phyloP scores from a whole-genome alignment of 1,284 basidiomycete genomes.

The Takashimella tepidaria region DNA sequence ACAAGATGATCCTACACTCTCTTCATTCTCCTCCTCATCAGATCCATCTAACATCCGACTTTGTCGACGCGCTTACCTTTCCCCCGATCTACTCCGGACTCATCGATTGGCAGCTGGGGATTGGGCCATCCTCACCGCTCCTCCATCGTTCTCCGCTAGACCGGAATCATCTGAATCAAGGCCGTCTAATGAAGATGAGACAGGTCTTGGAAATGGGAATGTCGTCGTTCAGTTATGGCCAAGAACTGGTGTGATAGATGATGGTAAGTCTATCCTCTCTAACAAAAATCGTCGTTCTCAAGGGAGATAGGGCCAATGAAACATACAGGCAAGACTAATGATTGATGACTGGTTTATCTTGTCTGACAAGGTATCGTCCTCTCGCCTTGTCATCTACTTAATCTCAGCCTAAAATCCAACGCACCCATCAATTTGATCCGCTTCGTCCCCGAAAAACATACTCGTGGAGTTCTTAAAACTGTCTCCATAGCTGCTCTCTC shows the following conservation, averaged over 20 bases:
- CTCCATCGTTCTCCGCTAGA: slow-evolving; percentile 1
- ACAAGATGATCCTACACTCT: too few relatives aligned
- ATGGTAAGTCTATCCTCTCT: slow-evolving; percentile 21
- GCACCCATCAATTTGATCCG: too few relatives aligned
- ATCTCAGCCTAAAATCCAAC: too few relatives aligned
- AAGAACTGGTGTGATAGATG: slow-evolving; percentile 27
- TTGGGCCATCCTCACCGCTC: slow-evolving; percentile 22
- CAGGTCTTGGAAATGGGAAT: slow-evolving; percentile 4
- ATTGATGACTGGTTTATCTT: too few relatives aligned
- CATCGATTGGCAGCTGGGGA: slow-evolving; percentile 43
- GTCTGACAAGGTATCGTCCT: too few relatives aligned
- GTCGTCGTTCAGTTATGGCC: slow-evolving; percentile 39
- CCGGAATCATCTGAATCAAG: slow-evolving; percentile 1
- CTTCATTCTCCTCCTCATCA: too few relatives aligned
- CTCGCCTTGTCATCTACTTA: too few relatives aligned
- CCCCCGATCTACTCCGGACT: slow-evolving; percentile 35
- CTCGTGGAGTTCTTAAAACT: background rate
- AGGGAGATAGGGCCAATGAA: too few relatives aligned
- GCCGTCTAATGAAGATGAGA: background rate
- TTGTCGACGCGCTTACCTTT: slow-evolving; percentile 33
- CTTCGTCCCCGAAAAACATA: background rate
- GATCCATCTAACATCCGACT: slow-evolving; percentile 7
- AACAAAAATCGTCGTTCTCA: slow-evolving; percentile 17
- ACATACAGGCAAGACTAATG: too few relatives aligned
- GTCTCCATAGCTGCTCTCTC: background rate